Conservation (phyloP, 1,284 basidiomycete species). For the Cyathus olla region DNA sequence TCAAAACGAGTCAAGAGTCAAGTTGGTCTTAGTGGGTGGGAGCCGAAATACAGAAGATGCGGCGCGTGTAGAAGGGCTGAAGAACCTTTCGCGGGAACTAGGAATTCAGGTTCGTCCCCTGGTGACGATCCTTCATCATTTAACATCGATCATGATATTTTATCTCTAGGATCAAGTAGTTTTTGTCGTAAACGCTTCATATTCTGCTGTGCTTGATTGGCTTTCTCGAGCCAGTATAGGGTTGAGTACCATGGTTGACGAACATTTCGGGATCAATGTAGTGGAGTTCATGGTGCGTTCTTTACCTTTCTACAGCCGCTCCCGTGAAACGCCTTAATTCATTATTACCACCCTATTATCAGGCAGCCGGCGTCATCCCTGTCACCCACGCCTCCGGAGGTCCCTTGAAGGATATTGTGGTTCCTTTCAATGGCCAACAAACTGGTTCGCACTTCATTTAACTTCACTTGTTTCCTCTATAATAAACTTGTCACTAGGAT, state of each 20-base stretch:
- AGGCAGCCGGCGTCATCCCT: slow-evolving; percentile 96
- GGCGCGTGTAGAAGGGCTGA: slow-evolving; percentile 74
- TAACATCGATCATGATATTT: background rate
- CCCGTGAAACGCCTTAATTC: too few species aligned
- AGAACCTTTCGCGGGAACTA: slow-evolving; percentile 70
- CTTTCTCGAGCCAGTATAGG: slow-evolving; percentile 86
- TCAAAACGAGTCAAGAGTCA: slow-evolving; percentile 45
- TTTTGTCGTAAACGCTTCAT: slow-evolving; percentile 90
- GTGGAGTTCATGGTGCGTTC: slow-evolving; percentile 94
- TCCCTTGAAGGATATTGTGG: slow-evolving; percentile 91
- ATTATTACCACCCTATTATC: background rate
- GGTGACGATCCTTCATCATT: too few species aligned
- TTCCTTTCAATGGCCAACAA: slow-evolving; percentile 75
- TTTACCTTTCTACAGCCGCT: slow-evolving; percentile 9
- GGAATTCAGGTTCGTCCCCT: slow-evolving; percentile 73
- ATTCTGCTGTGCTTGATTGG: slow-evolving; percentile 74
- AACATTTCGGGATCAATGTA: slow-evolving; percentile 99
- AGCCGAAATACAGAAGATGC: slow-evolving; percentile 84
- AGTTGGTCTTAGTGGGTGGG: slow-evolving; percentile 86
- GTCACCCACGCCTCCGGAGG: slow-evolving; percentile 95
- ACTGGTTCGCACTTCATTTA: slow-evolving; percentile 69
- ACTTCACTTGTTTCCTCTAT: too few species aligned
- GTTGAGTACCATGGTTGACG: slow-evolving; percentile 97
- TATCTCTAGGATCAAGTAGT: slow-evolving; percentile 70
- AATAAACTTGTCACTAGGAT: slow-evolving; percentile 79